Evolutionary conservation across 345 rosid genomes (phyloP).

Genomic region (Eucalyptus marginata): DNA sequence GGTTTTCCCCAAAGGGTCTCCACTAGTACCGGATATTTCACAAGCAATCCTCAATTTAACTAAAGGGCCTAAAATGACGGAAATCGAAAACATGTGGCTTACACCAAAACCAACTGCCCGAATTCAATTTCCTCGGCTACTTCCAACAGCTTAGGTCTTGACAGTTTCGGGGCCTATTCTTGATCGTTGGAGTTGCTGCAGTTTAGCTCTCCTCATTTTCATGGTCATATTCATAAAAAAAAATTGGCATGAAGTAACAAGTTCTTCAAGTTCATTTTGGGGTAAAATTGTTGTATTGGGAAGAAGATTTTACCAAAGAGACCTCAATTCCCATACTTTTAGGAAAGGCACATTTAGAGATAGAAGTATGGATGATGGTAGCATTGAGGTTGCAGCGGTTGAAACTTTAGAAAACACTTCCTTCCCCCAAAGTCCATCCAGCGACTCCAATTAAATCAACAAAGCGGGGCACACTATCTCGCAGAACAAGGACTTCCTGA

Average conservation of each 20-base stretch:
- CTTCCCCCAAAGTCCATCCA: not conserved
- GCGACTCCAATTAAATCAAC: not conserved
- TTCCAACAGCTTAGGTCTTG: not conserved
- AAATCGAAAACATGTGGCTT: not conserved
- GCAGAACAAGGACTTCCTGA: not conserved
- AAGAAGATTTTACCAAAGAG: no score
- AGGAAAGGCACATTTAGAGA: not conserved
- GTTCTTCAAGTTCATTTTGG: no score
- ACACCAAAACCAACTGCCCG: fast-evolving
- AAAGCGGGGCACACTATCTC: not conserved
- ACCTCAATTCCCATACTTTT: not conserved
- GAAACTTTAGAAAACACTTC: not conserved
- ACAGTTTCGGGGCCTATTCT: not conserved
- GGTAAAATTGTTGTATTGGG: no score
- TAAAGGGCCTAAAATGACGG: fast-evolving
- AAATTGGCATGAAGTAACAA: no score
- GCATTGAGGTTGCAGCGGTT: not conserved
- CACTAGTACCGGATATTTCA: not conserved
- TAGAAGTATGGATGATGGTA: not conserved
- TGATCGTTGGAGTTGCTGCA: not conserved
- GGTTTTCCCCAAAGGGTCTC: not conserved
- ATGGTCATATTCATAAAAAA: no score
- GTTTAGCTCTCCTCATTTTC: not conserved
- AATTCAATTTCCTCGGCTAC: not conserved
- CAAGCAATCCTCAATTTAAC: not conserved